Evolutionary conservation across 2,329 filamentous ascomycete species (phyloP).

Genomic region (Aureobasidium sp.): DNA sequence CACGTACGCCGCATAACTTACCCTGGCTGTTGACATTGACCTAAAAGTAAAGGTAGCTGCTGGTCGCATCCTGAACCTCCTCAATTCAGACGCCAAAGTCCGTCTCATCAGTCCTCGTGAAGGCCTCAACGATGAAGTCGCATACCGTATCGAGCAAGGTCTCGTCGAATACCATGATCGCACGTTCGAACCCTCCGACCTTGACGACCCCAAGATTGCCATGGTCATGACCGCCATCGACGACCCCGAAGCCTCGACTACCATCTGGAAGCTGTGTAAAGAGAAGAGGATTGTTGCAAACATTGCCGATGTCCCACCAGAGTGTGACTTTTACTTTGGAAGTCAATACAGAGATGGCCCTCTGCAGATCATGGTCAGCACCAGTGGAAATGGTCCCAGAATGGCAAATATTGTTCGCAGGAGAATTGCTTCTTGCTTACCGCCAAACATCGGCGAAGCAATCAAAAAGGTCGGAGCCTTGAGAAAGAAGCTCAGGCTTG

Average conservation of each 20-base stretch:
- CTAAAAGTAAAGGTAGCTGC: slow-evolving; percentile 80
- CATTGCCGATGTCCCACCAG: slow-evolving; percentile 95
- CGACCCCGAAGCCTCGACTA: slow-evolving; percentile 89
- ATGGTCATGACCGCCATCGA: slow-evolving; percentile 97
- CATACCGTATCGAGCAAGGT: slow-evolving; percentile 77
- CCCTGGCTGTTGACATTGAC: slow-evolving; percentile 38
- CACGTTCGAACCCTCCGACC: slow-evolving; percentile 85
- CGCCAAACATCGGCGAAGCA: slow-evolving; percentile 83
- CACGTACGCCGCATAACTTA: slow-evolving; percentile 15
- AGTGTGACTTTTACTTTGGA: slow-evolving; percentile 99
- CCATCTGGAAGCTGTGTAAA: slow-evolving; percentile 96
- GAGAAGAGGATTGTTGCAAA: slow-evolving; percentile 87
- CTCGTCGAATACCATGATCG: slow-evolving; percentile 87
- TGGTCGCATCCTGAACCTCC: slow-evolving; percentile 91
- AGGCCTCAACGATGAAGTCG: slow-evolving; percentile 90
- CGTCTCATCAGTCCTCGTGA: slow-evolving; percentile 83
- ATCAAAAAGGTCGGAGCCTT: slow-evolving; percentile 87
- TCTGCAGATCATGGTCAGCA: slow-evolving; percentile 98
- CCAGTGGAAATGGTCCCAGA: slow-evolving; percentile 95
- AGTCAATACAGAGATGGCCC: slow-evolving; percentile 96
- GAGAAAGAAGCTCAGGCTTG: slow-evolving; percentile 78
- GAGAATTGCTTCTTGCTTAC: slow-evolving; percentile 81
- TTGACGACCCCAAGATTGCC: slow-evolving; percentile 72
- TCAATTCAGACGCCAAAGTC: slow-evolving; percentile 94
- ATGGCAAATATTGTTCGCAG: slow-evolving; percentile 87